These are phyloP conservation scores for Pseudogymnoascus sp. DNA, from an alignment of 2,329 filamentous ascomycete genomes.

Conservation along the genomic window DNA sequence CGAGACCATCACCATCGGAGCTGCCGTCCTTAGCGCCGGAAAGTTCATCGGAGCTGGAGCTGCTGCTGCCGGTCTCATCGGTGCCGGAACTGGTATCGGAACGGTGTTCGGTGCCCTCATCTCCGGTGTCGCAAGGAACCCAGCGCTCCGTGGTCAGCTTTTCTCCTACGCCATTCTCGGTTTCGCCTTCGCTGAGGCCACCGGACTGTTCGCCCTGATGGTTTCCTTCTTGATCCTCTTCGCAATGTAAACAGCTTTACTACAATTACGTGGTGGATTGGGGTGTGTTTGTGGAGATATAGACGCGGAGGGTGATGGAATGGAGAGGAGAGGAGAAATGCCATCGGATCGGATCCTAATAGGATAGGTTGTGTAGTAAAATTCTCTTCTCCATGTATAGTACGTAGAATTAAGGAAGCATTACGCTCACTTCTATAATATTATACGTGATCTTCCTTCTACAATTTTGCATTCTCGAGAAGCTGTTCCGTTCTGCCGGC, in stretches of 20 bases:
- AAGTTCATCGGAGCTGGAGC: conserved; percentile 22
- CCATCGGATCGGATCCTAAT: conserved; percentile 8
- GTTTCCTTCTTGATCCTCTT: conserved; percentile 27
- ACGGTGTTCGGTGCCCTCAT: conserved; percentile 46
- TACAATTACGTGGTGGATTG: conserved; percentile 1
- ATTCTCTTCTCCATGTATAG: conserved; percentile 7
- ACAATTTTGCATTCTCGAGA: neutral
- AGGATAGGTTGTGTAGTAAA: conserved; percentile 8
- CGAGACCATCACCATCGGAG: conserved; percentile 21
- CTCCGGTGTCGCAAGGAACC: conserved; percentile 47
- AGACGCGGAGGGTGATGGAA: conserved; percentile 6
- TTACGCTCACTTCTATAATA: conserved; percentile 8
- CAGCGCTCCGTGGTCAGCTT: conserved; percentile 45
- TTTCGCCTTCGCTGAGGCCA: conserved; percentile 56
- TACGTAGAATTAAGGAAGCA: conserved; percentile 8
- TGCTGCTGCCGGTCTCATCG: conserved; percentile 23
- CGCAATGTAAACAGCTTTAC: conserved; percentile 9
- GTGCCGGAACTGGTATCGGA: conserved; percentile 36
- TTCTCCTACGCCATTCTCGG: conserved; percentile 57
- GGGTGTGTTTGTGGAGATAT: neutral
- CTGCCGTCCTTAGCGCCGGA: conserved; percentile 20
- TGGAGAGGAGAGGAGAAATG: conserved; percentile 8
- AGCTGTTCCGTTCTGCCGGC: neutral
- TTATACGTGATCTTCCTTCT: conserved; percentile 8
- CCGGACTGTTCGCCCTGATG: conserved; percentile 49